Conservation (phyloP, 768 basidiomycete species). For the Collybia sordida region DNA sequence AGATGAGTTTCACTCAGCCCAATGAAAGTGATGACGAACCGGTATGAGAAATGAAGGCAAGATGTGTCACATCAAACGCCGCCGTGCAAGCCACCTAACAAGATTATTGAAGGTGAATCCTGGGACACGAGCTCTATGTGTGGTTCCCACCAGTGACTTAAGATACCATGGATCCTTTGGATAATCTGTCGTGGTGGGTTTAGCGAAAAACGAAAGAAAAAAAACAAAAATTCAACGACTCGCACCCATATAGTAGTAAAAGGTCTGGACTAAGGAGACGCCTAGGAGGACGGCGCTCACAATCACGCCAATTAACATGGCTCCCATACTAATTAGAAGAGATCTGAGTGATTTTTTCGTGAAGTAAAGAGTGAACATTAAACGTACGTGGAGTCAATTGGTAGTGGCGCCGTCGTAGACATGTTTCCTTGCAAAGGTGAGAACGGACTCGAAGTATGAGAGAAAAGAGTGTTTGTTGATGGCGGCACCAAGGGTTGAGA, state of each 20-base stretch:
- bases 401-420: conserved; percentile 4
- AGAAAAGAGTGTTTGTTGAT: not conserved
- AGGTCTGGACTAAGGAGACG: conserved; percentile 18
- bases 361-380: not conserved
- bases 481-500: not conserved
- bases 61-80: not conserved
- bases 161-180: not conserved
- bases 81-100: not conserved
- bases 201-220: not conserved
- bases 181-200: not conserved
- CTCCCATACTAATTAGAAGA: conserved; percentile 15
- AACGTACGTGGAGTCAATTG: conserved; percentile 12
- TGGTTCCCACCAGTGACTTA: not conserved
- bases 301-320: conserved; percentile 16
- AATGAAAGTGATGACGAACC: not conserved
- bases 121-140: not conserved
- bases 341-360: not conserved
- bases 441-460: not conserved
- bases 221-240: too few relatives aligned
- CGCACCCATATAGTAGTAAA: conserved; percentile 12
- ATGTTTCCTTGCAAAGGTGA: conserved; percentile 1
- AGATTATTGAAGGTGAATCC: not conserved
- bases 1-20: not conserved
- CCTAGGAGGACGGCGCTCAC: conserved; percentile 19
- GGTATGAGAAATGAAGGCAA: not conserved